Conservation (phyloP, 2,329 filamentous ascomycete species). For the Phoma sp. region DNA sequence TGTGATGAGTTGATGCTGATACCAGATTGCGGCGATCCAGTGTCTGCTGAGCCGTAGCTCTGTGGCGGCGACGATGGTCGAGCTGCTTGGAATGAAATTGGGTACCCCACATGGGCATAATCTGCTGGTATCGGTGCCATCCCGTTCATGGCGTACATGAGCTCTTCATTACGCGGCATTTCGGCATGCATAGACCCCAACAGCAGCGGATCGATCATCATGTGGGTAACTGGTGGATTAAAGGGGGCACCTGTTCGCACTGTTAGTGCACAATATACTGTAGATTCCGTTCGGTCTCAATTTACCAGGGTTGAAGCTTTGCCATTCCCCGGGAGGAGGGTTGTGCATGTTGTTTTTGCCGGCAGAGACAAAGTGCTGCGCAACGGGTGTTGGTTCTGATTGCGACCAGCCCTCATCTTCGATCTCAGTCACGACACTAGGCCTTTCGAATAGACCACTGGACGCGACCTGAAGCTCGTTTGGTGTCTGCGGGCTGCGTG, state of each 20-base stretch:
- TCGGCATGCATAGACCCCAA: conserved; percentile 44
- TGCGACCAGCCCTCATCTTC: conserved; percentile 49
- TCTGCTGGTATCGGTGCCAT: conserved; percentile 44
- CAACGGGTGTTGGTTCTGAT: conserved; percentile 42
- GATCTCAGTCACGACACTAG: conserved; percentile 40
- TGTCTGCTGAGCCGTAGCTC: conserved; percentile 46
- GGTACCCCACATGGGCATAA: conserved; percentile 42
- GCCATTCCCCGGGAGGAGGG: conserved; percentile 39
- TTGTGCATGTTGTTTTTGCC: conserved; percentile 33
- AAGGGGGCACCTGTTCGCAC: conserved; percentile 32
- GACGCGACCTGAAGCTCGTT: conserved; percentile 35
- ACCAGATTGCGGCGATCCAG: conserved; percentile 45
- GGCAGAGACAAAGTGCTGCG: conserved; percentile 39
- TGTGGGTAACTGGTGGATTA: conserved; percentile 41
- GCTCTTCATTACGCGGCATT: conserved; percentile 41
- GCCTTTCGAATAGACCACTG: conserved; percentile 35
- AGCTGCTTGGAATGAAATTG: conserved; percentile 40
- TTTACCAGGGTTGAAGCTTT: conserved; percentile 38
- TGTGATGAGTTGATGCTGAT: conserved; percentile 44
- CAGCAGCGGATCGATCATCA: conserved; percentile 47
- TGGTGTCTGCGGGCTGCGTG: conserved; percentile 34
- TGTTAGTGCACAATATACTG: background rate
- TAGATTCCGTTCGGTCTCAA: background rate
- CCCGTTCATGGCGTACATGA: conserved; percentile 49
- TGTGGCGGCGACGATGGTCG: conserved; percentile 42